Evolutionary conservation across 176 grass and related monocot species (phyloP), one percentile per base, ranked within the genome.

Genomic region (Oryza australiensis): DNA sequence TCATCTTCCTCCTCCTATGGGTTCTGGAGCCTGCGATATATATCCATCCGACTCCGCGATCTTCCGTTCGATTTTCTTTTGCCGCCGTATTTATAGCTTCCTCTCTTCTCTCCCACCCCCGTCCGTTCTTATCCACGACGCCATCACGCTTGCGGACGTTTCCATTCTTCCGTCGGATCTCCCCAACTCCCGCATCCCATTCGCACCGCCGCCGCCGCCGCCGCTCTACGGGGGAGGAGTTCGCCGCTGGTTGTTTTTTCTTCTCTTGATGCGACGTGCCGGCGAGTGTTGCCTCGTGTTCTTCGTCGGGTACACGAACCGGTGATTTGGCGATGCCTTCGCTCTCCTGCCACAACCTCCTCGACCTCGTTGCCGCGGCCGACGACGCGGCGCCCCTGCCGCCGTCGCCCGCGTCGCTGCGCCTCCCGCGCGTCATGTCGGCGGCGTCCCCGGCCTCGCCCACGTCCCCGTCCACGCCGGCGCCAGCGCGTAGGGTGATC

Each of bases 281-380:
- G 83, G 67, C 26, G 77, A 63, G 80, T 64, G 49, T 62, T 45
- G 42, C 42, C 66, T 32, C n/a, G 65, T 43, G 10, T 13, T 87
- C 15, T 8, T 12, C 49, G 67, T 77, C 80, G 75, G 81, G 69
- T 46, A 51, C 78, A 66, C 83, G 51, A 69, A 84, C 82, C 49
- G 27, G 53, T 82, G 12, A 13, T 15, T 5, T 22, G 62, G 46
- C 79, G 23, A 97, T 92, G 94, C 92, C 94, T 72, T 92, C 94
- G 62, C 77, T 90, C 63, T 94, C 95, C 20, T 95, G 91, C 87
- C 85, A 92, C 24, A 94, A 95, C 77, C 87, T 99, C 38, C 85
- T 95, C 16, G 89, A 99, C 68, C 84, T 99, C 53, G 94, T n/a
- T 6, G 85, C 87, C 11, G 94, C 86, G 38, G 68, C 53, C 26